Base-by-base conservation (phyloP, 129 eudicot species). In the Apium graveolens region DNA sequence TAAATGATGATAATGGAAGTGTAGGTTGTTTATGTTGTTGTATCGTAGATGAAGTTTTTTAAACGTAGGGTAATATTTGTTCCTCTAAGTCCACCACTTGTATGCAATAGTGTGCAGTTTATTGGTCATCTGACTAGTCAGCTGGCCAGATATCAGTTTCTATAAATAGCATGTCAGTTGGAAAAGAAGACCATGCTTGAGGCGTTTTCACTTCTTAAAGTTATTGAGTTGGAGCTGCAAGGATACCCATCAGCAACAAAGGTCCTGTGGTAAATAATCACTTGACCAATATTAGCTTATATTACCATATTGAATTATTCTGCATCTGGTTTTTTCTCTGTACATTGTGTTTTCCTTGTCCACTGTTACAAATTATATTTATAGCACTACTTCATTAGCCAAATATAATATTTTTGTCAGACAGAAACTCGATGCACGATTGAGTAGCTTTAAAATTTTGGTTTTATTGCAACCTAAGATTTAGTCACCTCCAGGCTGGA, bases 111-210 rank as follows among this genome's bases (percentile, higher is more conserved):
- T 35, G 13, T 73, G 82, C 80, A 96, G 99, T 96, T 87, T 88
- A 92, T 96, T 78, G 84, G 90, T 79, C 99, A 96, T 87, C 74
- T 96, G 68, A 87, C 90, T 21, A 92, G 84, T 84, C 99, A 96
- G 85, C 96, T 96, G 37, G 93, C 93, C 57, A 83, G 99, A 41
- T 97, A 96, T 84, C 96, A 86, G 81, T 90, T 96, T 76, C 78
- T 96, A 78, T 92, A 88, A 77, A 76, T 92, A 90, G 99, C 99
- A 76, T 96, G 99, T 79, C 99, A 92, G 80, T 51, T 87, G 85
- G 99, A 96, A 85, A 96, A 92, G 91, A 96, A 96, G 90, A 90
- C 91, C 24, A 90, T 90, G 91, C 95, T 96, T 78, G 97, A 91
- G 78, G 99, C 99, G 10, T 96, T 81, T 85, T 88, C 99, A 32